phyloP scores from a whole-genome alignment of 805 yeast genomes.

The Cephaloascus fragrans region DNA sequence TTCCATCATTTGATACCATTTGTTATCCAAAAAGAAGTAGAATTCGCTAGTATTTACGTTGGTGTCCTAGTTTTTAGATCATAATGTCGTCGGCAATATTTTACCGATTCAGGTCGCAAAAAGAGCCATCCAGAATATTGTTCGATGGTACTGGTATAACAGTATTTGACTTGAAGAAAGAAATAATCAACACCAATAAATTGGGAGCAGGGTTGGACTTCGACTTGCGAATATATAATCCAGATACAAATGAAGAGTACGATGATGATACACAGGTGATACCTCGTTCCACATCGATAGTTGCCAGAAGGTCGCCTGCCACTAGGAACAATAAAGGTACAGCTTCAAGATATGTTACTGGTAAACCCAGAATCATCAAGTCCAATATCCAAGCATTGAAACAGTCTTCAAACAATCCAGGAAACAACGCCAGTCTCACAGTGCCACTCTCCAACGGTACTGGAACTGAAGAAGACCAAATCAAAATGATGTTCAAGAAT shows the following conservation, averaged over 20 bases:
- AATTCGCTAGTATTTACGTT: too few species aligned
- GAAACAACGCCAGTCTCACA: constrained; percentile 8
- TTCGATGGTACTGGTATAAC: constrained; percentile 97
- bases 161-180: constrained; percentile 89
- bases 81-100: constrained; percentile 81
- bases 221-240: constrained; percentile 62
- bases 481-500: constrained; percentile 83
- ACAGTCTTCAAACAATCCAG: constrained; percentile 5
- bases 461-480: constrained; percentile 75
- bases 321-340: constrained; percentile 37
- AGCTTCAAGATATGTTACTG: constrained; percentile 63
- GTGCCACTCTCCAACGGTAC: constrained; percentile 25
- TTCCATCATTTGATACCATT: too few species aligned
- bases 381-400: constrained; percentile 12
- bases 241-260: constrained; percentile 58
- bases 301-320: constrained; percentile 75
- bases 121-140: constrained; percentile 62
- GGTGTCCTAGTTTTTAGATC: too few species aligned
- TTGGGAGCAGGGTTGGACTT: constrained; percentile 80
- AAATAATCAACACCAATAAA: constrained; percentile 72
- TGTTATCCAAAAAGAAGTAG: too few species aligned
- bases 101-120: constrained; percentile 79
- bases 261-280: constrained; percentile 86
- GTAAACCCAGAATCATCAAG: constrained; percentile 48
- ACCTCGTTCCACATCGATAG: constrained; percentile 77